Percentiles rank a stretch among this genome's conserved stretches.
Conservation (phyloP, 1,284 basidiomycete genomes). For the Heliocybe sulcata region DNA sequence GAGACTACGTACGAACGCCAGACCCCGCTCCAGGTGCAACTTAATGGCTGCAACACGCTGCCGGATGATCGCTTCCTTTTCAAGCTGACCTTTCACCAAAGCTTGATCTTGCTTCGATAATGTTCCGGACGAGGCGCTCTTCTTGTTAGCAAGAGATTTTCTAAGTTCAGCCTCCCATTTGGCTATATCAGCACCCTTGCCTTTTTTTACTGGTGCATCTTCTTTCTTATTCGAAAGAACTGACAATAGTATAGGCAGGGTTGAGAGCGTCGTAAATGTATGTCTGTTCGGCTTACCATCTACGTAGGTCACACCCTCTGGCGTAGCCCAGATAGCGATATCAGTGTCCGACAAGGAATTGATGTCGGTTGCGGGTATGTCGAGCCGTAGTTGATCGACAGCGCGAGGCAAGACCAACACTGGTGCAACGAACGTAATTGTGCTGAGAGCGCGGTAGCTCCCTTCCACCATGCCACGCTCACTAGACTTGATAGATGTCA, state of each 20-base stretch:
- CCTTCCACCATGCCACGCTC: slow-evolving; percentile 47
- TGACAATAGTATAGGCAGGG: slow-evolving; percentile 18
- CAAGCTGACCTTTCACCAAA: slow-evolving; percentile 72
- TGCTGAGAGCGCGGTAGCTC: slow-evolving; percentile 68
- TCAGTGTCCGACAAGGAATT: slow-evolving; percentile 66
- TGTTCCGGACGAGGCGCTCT: slow-evolving; percentile 37
- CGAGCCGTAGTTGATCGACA: slow-evolving; percentile 55
- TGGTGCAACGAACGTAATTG: slow-evolving; percentile 77
- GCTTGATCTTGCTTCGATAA: slow-evolving; percentile 83
- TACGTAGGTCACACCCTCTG: slow-evolving; percentile 70
- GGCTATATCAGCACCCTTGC: slow-evolving; percentile 81
- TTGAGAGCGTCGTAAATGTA: not conserved
- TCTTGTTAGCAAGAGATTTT: slow-evolving; percentile 76
- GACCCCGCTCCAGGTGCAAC: slow-evolving; percentile 52
- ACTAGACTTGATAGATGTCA: slow-evolving; percentile 1
- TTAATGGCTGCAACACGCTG: slow-evolving; percentile 49
- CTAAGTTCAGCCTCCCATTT: slow-evolving; percentile 94
- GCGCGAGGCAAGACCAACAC: slow-evolving; percentile 58
- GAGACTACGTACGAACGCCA: slow-evolving; percentile 61
- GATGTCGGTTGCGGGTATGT: slow-evolving; percentile 54
- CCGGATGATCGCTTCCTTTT: slow-evolving; percentile 69
- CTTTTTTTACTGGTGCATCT: slow-evolving; percentile 54
- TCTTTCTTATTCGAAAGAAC: slow-evolving; percentile 61
- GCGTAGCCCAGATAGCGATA: slow-evolving; percentile 79
- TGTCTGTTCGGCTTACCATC: slow-evolving; percentile 51